These are phyloP conservation scores for Orbilia ellipsospora DNA, from an alignment of 2,329 filamentous ascomycete genomes.

Conservation along the genomic window DNA sequence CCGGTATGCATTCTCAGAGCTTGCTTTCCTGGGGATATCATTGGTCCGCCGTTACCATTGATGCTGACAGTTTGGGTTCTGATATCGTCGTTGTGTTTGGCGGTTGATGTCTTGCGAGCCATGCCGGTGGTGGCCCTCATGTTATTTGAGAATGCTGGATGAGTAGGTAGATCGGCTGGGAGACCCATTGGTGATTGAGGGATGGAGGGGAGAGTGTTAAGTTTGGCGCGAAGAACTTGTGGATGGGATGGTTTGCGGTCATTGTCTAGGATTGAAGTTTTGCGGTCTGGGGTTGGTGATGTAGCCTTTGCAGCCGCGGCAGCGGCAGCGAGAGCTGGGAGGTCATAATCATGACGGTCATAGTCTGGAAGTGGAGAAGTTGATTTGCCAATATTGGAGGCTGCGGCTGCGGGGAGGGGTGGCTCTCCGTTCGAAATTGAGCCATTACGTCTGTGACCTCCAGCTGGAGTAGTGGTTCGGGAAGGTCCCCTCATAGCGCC, in stretches of 20 bases:
- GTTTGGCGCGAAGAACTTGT: constrained; percentile 36
- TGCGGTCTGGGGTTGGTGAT: constrained; percentile 33
- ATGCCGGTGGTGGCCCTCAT: constrained; percentile 53
- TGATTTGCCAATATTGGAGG: constrained; percentile 35
- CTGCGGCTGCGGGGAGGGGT: constrained; percentile 21
- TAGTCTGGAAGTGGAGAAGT: constrained; percentile 50
- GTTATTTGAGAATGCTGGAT: constrained; percentile 46
- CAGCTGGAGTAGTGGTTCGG: constrained; percentile 45
- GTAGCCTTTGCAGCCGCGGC: constrained; percentile 36
- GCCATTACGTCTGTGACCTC: constrained; percentile 33
- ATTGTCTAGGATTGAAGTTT: constrained; percentile 38
- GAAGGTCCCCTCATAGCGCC: constrained; percentile 39
- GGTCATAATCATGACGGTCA: constrained; percentile 53
- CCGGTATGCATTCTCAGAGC: constrained; percentile 50
- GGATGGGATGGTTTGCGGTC: constrained; percentile 51
- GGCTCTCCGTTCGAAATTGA: constrained; percentile 36
- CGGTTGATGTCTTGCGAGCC: constrained; percentile 30
- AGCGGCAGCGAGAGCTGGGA: constrained; percentile 46
- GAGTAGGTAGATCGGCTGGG: constrained; percentile 49
- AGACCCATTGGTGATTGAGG: constrained; percentile 54
- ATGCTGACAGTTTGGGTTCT: constrained; percentile 48
- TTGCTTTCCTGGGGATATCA: constrained; percentile 52
- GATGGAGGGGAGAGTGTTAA: constrained; percentile 48
- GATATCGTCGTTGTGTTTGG: constrained; percentile 37
- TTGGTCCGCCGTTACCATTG: constrained; percentile 33